Evolutionary conservation across 2,329 filamentous ascomycete genomes (phyloP).

Genomic region (Neoscytalidium dimidiatum): DNA sequence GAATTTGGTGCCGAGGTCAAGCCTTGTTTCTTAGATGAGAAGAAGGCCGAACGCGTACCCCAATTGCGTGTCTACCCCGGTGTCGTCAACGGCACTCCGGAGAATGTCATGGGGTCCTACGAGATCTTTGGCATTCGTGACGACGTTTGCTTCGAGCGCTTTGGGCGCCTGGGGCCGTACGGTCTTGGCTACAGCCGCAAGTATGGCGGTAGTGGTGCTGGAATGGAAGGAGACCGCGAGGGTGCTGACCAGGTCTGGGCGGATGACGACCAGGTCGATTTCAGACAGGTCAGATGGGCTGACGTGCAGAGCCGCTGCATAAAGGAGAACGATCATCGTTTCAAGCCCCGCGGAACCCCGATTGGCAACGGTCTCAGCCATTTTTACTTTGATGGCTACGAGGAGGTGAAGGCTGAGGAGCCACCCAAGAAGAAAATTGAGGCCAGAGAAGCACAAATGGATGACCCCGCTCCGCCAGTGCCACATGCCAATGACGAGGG

Average conservation of each 20-base stretch:
- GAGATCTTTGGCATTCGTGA: slow-evolving; percentile 75
- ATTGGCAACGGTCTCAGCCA: slow-evolving; percentile 32
- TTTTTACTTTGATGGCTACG: slow-evolving; percentile 43
- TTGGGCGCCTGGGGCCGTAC: slow-evolving; percentile 84
- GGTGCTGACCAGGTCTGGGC: slow-evolving; percentile 81
- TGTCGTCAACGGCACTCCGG: slow-evolving; percentile 79
- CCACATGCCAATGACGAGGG: slow-evolving; percentile 3
- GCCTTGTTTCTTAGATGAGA: slow-evolving; percentile 77
- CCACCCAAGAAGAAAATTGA: slow-evolving; percentile 5
- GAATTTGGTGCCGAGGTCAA: slow-evolving; percentile 60
- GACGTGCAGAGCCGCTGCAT: slow-evolving; percentile 75
- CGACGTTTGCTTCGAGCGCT: slow-evolving; percentile 91
- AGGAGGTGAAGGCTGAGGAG: slow-evolving; percentile 29
- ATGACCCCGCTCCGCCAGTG: neutral
- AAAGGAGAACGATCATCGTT: slow-evolving; percentile 69
- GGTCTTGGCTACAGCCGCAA: slow-evolving; percentile 81
- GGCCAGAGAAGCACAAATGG: slow-evolving; percentile 5
- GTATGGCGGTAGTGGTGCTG: slow-evolving; percentile 80
- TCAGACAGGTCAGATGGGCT: slow-evolving; percentile 74
- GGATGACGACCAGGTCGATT: slow-evolving; percentile 72
- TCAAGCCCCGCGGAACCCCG: slow-evolving; percentile 45
- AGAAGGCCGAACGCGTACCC: slow-evolving; percentile 67
- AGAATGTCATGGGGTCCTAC: slow-evolving; percentile 84
- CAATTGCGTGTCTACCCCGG: slow-evolving; percentile 73
- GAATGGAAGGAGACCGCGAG: slow-evolving; percentile 79